A percentile compares a stretch with the other conserved stretches of the same genome.
Conservation (phyloP, 2,329 filamentous ascomycete species). For the Escovopsis sp. region DNA sequence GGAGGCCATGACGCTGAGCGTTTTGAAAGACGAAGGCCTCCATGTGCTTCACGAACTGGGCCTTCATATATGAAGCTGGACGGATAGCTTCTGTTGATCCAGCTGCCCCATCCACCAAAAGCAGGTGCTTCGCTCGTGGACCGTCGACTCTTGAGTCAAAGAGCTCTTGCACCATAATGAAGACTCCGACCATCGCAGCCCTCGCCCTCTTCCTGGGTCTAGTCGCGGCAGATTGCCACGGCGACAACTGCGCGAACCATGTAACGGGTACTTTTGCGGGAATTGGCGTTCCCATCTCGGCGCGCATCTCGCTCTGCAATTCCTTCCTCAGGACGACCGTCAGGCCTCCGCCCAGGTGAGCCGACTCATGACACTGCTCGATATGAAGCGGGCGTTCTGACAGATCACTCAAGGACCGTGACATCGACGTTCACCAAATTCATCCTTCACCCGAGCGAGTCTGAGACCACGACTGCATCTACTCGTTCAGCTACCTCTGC, state of each 20-base stretch:
- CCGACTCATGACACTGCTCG: background rate
- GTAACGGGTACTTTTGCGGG: constrained; percentile 7
- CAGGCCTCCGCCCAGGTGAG: constrained; percentile 7
- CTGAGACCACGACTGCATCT: background rate
- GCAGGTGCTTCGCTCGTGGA: no score
- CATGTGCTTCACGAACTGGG: no score
- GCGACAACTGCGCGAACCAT: constrained; percentile 9
- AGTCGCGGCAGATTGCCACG: constrained; percentile 4
- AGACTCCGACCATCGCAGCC: background rate
- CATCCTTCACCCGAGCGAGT: constrained; percentile 1
- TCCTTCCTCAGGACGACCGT: constrained; percentile 6
- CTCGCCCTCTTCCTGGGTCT: background rate
- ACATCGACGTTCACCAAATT: constrained; percentile 7
- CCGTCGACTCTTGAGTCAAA: background rate
- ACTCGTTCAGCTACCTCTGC: background rate
- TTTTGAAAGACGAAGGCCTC: no score
- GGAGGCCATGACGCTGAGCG: no score
- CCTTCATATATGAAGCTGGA: no score
- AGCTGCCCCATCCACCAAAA: no score
- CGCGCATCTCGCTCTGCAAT: constrained; percentile 8
- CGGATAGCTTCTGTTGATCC: no score
- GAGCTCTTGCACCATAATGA: background rate
- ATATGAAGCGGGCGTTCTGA: background rate
- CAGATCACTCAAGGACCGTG: constrained; percentile 4
- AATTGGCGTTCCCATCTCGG: constrained; percentile 5